A percentile compares a stretch with the other conserved stretches of the same genome.
Evolutionary conservation across 192 early-diverging fungal genomes (phyloP).

Genomic region (Backusella mclennaniae): DNA sequence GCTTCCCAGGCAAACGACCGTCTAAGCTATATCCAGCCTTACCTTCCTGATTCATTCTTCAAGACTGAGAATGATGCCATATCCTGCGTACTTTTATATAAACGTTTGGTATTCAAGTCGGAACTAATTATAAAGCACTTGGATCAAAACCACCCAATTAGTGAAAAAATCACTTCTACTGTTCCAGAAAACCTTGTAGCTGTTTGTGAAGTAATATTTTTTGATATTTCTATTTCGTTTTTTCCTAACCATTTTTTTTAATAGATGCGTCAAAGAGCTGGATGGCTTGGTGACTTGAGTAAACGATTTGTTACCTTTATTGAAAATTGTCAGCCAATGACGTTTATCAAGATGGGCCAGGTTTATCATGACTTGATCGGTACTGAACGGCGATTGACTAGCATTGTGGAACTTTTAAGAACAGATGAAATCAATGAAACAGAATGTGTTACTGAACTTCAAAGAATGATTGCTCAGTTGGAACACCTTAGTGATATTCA

Average conservation of each 20-base stretch:
- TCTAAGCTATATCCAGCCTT: conserved; percentile 61
- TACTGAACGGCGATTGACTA: conserved; percentile 76
- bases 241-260: not conserved
- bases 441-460: conserved; percentile 66
- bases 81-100: conserved; percentile 69
- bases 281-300: conserved; percentile 66
- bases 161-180: conserved; percentile 54
- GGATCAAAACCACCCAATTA: conserved; percentile 54
- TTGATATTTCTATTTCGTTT: not conserved
- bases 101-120: conserved; percentile 81
- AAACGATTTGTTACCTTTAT: conserved; percentile 69
- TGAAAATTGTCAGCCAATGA: conserved; percentile 62
- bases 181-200: conserved; percentile 54
- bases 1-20: conserved; percentile 80
- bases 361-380: conserved; percentile 77
- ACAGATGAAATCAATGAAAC: conserved; percentile 73
- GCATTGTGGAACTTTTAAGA: conserved; percentile 72
- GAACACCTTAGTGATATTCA: conserved; percentile 65
- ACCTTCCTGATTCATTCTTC: conserved; percentile 85
- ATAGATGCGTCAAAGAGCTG: conserved; percentile 60
- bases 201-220: conserved; percentile 45
- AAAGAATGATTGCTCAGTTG: conserved; percentile 65
- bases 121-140: conserved; percentile 73
- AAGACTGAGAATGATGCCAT: conserved; percentile 77
- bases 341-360: conserved; percentile 70